Evolutionary conservation across 805 yeast genomes (phyloP), one percentile per base, ranked within the genome.

Genomic region (Lachancea waltii): DNA sequence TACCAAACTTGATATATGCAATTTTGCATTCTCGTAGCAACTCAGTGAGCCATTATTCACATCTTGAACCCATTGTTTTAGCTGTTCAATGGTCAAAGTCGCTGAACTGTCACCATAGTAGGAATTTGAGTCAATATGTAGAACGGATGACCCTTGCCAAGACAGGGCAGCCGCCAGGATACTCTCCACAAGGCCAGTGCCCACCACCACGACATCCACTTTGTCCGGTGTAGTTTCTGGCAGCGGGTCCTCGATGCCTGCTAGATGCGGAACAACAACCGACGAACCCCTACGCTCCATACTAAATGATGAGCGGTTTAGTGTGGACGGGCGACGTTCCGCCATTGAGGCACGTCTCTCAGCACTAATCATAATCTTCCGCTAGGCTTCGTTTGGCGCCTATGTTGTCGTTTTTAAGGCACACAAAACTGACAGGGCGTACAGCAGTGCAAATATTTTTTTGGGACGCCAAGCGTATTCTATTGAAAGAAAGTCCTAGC

Each of bases 131-230:
- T 92, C 98, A 21, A 92, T 77, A 56, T 92, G 98, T 30, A 92
- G 66, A 7, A 92, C 97, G 47, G 73, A 78, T n/a, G 92, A 78
- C n/a, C 98, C 98, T 51, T 86, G 95, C 97, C 98, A 92, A 9
- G 97, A 82, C 33, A 92, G 69, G 0, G 97, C 90, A 9, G 97
- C 95, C 0, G 97, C 96, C 34, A 87, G 63, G 9, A 92, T 79
- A 48, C 86, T 77, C 59, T 92, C 95, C 2, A 79, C 81, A 29
- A 92, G 68, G 3, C 97, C 97, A 0, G 98, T 90, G 25, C 98
- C 98, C 46, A 83, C 77, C 40, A 92, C 83, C 21, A 92, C 69
- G 10, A 92, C 95, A 56, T 92, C 98, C 49, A 86, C 85, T 44
- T 79, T 65, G 20, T 80, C 85, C 5, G 92, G 78, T 24, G 76